These are phyloP conservation scores for Ceratobasidium theobromae DNA, from an alignment of 1,284 basidiomycete genomes.

Conservation along the genomic window DNA sequence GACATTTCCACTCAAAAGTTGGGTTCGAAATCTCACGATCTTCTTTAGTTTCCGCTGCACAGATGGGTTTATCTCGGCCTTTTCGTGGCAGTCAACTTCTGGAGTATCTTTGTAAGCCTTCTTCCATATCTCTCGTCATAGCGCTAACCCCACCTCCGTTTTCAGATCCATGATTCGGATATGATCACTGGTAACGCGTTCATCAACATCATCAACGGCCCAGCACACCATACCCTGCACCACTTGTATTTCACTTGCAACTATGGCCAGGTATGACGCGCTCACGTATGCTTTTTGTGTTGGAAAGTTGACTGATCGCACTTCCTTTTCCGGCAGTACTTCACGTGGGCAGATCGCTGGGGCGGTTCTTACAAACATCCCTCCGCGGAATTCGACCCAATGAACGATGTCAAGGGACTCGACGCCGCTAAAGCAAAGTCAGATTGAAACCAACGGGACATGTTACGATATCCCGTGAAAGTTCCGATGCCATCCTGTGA, in stretches of 20 bases:
- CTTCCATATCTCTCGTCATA: background rate
- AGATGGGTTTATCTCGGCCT: slow-evolving; percentile 77
- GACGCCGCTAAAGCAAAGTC: slow-evolving; percentile 11
- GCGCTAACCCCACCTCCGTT: background rate
- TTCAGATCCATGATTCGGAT: slow-evolving; percentile 96
- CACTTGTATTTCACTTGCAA: slow-evolving; percentile 96
- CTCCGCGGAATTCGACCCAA: slow-evolving; percentile 78
- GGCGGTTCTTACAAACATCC: slow-evolving; percentile 89
- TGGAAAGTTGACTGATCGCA: slow-evolving; percentile 3
- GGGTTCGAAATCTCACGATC: background rate
- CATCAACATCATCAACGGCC: slow-evolving; percentile 93
- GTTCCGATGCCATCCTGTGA: background rate
- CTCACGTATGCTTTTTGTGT: background rate
- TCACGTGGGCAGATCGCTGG: slow-evolving; percentile 89
- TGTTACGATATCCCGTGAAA: too few relatives aligned
- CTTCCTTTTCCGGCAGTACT: slow-evolving; percentile 60
- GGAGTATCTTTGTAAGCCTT: slow-evolving; percentile 75
- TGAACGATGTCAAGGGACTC: slow-evolving; percentile 61
- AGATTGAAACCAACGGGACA: background rate
- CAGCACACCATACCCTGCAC: slow-evolving; percentile 96
- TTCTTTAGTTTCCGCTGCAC: slow-evolving; percentile 75
- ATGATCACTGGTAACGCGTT: slow-evolving; percentile 94
- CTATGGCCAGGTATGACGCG: slow-evolving; percentile 69
- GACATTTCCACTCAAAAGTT: background rate
- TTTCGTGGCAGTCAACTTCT: slow-evolving; percentile 88